phyloP scores from a whole-genome alignment of 1,284 basidiomycete species.

The Cystobasidium pallidum region DNA sequence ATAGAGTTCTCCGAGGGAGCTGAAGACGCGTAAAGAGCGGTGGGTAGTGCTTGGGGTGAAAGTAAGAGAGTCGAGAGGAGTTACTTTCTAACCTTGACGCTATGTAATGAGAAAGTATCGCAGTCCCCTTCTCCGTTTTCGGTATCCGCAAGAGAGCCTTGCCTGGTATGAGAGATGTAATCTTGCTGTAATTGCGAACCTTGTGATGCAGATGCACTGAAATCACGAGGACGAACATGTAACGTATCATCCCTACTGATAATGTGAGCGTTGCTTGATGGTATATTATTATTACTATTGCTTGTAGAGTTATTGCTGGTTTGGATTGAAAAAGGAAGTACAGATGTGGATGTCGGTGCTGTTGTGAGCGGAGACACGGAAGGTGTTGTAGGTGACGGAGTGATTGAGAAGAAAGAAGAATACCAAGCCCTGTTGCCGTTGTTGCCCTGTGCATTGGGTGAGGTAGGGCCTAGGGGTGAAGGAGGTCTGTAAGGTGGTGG shows the following conservation, averaged over 20 bases:
- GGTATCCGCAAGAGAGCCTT: constrained; percentile 1
- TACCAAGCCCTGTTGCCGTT: constrained; percentile 3
- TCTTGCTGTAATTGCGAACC: background rate
- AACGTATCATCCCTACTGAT: no score
- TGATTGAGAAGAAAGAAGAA: constrained; percentile 15
- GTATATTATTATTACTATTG: background rate
- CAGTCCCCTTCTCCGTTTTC: constrained; percentile 1
- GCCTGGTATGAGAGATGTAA: background rate
- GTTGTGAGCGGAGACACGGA: background rate
- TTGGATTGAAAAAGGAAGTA: background rate
- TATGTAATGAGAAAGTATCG: constrained; percentile 16
- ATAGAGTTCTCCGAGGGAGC: no score
- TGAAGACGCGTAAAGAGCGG: no score
- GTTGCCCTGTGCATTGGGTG: background rate
- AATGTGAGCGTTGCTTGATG: no score
- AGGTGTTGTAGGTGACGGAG: background rate
- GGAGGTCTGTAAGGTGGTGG: constrained; percentile 19
- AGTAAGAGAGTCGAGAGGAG: no score
- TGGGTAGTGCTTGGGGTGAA: no score
- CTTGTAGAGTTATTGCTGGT: background rate
- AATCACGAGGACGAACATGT: no score
- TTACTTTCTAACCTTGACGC: constrained; percentile 14
- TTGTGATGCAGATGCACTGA: no score
- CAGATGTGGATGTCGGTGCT: background rate
- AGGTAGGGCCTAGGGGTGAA: background rate